Evolutionary conservation across 208 protist genomes (phyloP).

Genomic region (Spongospora subterranea): DNA sequence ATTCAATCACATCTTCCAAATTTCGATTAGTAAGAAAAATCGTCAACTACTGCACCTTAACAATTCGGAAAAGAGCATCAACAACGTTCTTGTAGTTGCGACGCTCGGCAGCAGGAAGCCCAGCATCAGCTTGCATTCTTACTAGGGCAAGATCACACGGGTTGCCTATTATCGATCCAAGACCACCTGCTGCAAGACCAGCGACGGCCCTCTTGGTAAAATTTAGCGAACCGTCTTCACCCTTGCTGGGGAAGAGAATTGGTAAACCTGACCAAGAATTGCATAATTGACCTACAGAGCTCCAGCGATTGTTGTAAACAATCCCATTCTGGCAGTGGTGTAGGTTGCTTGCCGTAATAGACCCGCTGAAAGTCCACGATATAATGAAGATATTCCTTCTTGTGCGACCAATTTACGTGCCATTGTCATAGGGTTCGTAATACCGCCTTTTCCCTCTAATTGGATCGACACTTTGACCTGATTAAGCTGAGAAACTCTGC

Average conservation of each 20-base stretch:
- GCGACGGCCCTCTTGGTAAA: constrained; percentile 19
- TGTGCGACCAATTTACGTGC: constrained; percentile 60
- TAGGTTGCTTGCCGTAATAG: constrained; percentile 61
- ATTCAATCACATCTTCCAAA: neutral
- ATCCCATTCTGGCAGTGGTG: constrained; percentile 51
- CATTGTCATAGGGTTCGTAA: constrained; percentile 58
- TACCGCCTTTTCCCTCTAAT: constrained; percentile 59
- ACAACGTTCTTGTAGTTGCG: constrained; percentile 62
- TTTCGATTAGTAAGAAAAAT: neutral
- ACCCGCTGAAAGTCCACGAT: constrained; percentile 59
- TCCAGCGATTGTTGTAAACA: constrained; percentile 54
- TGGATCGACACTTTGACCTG: constrained; percentile 62
- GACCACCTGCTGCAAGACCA: neutral
- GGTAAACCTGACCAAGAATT: neutral
- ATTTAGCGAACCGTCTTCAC: neutral
- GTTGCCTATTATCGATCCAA: constrained; percentile 56
- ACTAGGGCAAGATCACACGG: constrained; percentile 60
- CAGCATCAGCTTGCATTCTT: constrained; percentile 62
- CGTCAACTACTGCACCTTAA: constrained; percentile 12
- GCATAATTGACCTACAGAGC: neutral
- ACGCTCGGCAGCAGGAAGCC: constrained; percentile 34
- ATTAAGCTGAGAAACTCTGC: neutral
- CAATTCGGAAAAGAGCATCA: constrained; percentile 33
- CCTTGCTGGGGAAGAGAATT: constrained; percentile 22
- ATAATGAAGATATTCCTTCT: constrained; percentile 55